Base-by-base conservation (phyloP, 768 basidiomycete genomes). In the Russula vinacea region DNA sequence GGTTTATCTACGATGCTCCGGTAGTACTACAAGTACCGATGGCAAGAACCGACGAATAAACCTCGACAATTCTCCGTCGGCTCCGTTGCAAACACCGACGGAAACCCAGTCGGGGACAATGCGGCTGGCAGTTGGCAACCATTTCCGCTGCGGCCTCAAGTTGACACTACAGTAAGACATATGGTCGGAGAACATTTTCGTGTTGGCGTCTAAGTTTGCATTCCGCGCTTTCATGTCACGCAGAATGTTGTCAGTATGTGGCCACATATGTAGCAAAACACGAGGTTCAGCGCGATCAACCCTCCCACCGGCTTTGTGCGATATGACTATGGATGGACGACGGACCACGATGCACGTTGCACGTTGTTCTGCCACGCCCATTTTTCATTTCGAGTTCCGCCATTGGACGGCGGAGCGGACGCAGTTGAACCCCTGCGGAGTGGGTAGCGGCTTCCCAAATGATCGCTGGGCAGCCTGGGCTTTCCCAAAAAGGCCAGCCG, bases 41-140 rank as follows among this genome's bases (percentile, higher is more conserved):
- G 58, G 24, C 63, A 50, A 55, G 63, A 60, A 59, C 49, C 56
- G 47, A 60, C 67, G 59, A 66, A 7, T 62, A 57, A 56, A 32
- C 42, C 24, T 68, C 67, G 67, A 68, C 56, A 39, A 66, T 68
- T 68, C 65, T 37, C 67, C 67, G 54, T 39, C 58, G 29, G 57
- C 45, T 47, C 49, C 54, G 50, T 51, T 22, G 42, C n/a, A 26
- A 22, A 26, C 44, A 16, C 13, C 58, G 52, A 50, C 37, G 19
- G 9, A 58, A 42, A 55, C 39, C 26, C 24, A 53, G 19, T 22
- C 44, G 62, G 53, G 42, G 32, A 53, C 62, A 53, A 58, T 22
- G 24, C 33, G 45, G 35, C 37, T 60, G 42, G 63, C 53, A 55
- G 55, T 53, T 54, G 53, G 63, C 52, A 59, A 64, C 39, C 57